A percentile compares a stretch with the other conserved stretches of the same genome.
Evolutionary conservation across 768 basidiomycete genomes (phyloP).

Genomic region (Galerina marginata): DNA sequence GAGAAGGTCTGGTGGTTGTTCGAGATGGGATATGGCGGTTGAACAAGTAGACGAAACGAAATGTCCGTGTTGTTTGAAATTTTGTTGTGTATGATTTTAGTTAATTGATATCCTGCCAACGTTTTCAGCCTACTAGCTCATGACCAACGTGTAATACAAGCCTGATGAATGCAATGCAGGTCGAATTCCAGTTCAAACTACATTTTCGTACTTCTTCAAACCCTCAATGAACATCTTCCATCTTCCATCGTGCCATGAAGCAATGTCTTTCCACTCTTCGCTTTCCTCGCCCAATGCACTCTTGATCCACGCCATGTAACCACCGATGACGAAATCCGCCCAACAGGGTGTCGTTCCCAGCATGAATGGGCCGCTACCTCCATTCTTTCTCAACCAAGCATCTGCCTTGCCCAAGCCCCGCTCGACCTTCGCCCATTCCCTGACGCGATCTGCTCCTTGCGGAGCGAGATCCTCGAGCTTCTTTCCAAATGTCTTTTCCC

Average conservation of each 20-base stretch:
- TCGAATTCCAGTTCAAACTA: slow-evolving; percentile 7
- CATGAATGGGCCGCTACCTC: slow-evolving; percentile 36
- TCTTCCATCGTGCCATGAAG: slow-evolving; percentile 42
- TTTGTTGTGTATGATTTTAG: not conserved
- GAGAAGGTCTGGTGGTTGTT: slow-evolving; percentile 75
- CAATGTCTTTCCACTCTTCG: slow-evolving; percentile 46
- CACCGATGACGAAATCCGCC: slow-evolving; percentile 46
- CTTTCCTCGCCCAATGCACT: slow-evolving; percentile 41
- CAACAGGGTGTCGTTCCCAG: slow-evolving; percentile 43
- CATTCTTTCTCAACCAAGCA: slow-evolving; percentile 35
- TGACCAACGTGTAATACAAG: not conserved
- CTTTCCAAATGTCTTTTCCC: slow-evolving; percentile 37
- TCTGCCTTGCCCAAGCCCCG: slow-evolving; percentile 33
- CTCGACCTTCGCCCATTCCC: slow-evolving; percentile 43
- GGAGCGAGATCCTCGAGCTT: slow-evolving; percentile 43
- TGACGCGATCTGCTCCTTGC: slow-evolving; percentile 31
- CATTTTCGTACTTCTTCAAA: slow-evolving; percentile 35
- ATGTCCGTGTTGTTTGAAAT: not conserved
- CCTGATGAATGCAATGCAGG: not conserved
- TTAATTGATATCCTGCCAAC: too few species aligned
- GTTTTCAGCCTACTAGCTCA: too few species aligned
- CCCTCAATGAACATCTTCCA: slow-evolving; percentile 39
- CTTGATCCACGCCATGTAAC: slow-evolving; percentile 35
- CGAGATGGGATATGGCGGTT: slow-evolving; percentile 75
- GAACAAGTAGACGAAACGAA: slow-evolving; percentile 19